A percentile compares a stretch with the other conserved stretches of the same genome.
Evolutionary conservation across 1,284 basidiomycete genomes (phyloP).

Genomic region (Vanrija sp.): DNA sequence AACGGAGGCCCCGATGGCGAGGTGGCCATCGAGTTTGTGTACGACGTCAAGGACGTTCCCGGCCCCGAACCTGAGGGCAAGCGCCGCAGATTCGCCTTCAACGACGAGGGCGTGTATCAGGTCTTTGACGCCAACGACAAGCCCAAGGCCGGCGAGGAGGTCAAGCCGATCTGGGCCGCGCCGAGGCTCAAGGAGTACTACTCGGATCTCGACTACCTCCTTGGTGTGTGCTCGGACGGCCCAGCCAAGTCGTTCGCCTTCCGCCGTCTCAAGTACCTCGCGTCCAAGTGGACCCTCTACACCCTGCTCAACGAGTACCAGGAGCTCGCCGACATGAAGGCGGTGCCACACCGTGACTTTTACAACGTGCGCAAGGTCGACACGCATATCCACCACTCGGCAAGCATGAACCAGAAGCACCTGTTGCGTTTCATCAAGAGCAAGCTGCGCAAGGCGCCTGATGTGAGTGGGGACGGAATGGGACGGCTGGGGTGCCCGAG

Average conservation of each 20-base stretch:
- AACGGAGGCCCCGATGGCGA: conserved; percentile 12
- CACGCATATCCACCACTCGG: conserved; percentile 97
- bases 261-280: conserved; percentile 83
- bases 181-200: conserved; percentile 93
- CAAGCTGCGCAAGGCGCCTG: conserved; percentile 61
- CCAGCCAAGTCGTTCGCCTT: conserved; percentile 96
- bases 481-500: not conserved
- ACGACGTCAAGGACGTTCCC: conserved; percentile 68
- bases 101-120: conserved; percentile 81
- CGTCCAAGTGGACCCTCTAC: conserved; percentile 96
- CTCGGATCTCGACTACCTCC: conserved; percentile 86
- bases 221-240: conserved; percentile 82
- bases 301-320: conserved; percentile 88
- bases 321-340: conserved; percentile 96
- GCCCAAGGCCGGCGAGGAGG: conserved; percentile 6
- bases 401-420: conserved; percentile 99
- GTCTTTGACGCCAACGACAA: conserved; percentile 55
- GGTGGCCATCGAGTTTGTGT: conserved; percentile 45
- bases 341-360: conserved; percentile 68
- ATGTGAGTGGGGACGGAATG: conserved; percentile 40
- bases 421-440: conserved; percentile 98
- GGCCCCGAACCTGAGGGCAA: conserved; percentile 42
- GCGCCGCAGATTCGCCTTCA: conserved; percentile 64
- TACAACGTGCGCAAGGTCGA: conserved; percentile 98
- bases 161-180: conserved; percentile 66